Conservation (phyloP, 179 eudicot genomes). For the Nepenthes alata region DNA sequence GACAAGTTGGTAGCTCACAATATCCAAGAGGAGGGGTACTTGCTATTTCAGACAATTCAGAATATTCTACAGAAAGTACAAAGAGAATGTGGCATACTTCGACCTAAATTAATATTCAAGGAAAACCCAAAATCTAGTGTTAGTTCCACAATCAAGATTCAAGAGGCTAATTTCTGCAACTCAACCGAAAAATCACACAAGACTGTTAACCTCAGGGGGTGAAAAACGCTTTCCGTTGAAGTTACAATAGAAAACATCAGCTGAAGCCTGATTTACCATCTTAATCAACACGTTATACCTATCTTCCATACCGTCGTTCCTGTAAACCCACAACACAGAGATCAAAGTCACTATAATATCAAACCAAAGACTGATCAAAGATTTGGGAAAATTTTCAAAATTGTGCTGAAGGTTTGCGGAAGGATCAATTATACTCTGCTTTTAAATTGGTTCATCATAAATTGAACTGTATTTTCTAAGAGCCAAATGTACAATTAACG, state of each 20-base stretch:
- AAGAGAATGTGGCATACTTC: slow-evolving; percentile 75
- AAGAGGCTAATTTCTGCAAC: not conserved
- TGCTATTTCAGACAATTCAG: slow-evolving; percentile 47
- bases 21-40: slow-evolving; percentile 42
- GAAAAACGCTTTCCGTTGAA: slow-evolving; percentile 70
- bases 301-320: slow-evolving; percentile 86
- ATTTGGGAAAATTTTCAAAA: too few relatives aligned
- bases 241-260: slow-evolving; percentile 65
- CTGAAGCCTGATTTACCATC: slow-evolving; percentile 37
- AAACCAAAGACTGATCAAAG: slow-evolving; percentile 4
- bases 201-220: slow-evolving; percentile 51
- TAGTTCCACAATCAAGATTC: not conserved
- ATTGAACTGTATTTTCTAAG: too few relatives aligned
- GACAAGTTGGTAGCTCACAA: slow-evolving; percentile 75
- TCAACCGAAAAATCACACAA: not conserved
- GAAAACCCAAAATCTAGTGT: not conserved
- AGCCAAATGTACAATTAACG: too few relatives aligned
- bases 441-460: too few relatives aligned
- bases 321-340: slow-evolving; percentile 7
- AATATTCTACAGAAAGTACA: slow-evolving; percentile 39
- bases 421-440: not conserved
- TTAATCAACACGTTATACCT: slow-evolving; percentile 70
- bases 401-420: not conserved
- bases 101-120: slow-evolving; percentile 25
- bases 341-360: not conserved